Base-by-base conservation (phyloP, 1,284 basidiomycete species). In the Ceratobasidium sp. region DNA sequence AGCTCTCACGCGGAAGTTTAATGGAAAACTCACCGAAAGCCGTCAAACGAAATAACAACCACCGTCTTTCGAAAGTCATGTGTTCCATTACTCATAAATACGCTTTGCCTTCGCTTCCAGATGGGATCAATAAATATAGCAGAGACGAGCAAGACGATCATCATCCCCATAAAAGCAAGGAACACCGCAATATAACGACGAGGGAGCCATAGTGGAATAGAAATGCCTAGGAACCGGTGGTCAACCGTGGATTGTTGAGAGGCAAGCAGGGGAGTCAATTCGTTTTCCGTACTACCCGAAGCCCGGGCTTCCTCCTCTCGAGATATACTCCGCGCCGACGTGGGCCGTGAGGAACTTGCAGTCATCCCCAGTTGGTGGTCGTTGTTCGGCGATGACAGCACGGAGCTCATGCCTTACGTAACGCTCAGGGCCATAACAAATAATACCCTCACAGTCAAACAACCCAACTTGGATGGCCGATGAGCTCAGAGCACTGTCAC, bases 41-140 rank as follows among this genome's bases (percentile, higher is more conserved):
- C 93, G 76, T 96, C 93, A 47, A 96, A 91, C 34, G 92, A 94
- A 25, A 96, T 86, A 56, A 96, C 84, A 25, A 96, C 77, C 15
- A 94, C 91, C 0, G 92, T 95, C 73, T 87, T 83, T 79, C 84
- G 88, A 79, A 90, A 93, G 35, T 86, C 81, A 73, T 92, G 88
- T 0, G 91, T 94, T 58, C 91, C 90, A 75, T 94, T 91, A 12
- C 56, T 65, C 62, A 65, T 65, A 35, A 65, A 65, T 1, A 65
- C 62, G 7, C 31, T 34, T 20, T 65, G 62, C 25, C 43, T 40
- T 20, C 62, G 62, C 27, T 35, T 25, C 62, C 62, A 65, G 13
- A 65, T 65, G 17, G 62, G 62, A 29, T 65, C 62, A 25, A 65
- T 34, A 43, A 65, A 65, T 53, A 65, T 34, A 6, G 53, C 38